Evolutionary conservation across 2,329 filamentous ascomycete species (phyloP).

Genomic region (Fusarium devonianum): DNA sequence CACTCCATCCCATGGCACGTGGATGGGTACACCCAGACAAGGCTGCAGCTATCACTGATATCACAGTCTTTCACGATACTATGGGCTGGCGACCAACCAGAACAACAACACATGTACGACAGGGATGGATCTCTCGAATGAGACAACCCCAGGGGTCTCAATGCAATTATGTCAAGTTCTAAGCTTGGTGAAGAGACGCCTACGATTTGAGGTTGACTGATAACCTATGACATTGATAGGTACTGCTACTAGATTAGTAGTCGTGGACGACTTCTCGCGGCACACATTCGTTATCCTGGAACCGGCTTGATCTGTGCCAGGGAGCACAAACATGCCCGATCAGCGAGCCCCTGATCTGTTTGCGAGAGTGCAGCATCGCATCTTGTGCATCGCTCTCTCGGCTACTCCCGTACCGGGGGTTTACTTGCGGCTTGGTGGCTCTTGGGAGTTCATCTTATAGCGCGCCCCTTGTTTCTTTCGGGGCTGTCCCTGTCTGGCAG

Average conservation of each 20-base stretch:
- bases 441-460: conserved; percentile 12
- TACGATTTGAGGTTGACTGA: too few species aligned
- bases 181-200: too few species aligned
- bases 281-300: conserved; percentile 30
- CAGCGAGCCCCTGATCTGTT: conserved; percentile 27
- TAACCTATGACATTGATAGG: too few species aligned
- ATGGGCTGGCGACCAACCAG: conserved; percentile 18
- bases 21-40: conserved; percentile 17
- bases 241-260: background rate
- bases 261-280: conserved; percentile 12
- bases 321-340: conserved; percentile 28
- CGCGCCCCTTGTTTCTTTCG: conserved; percentile 16
- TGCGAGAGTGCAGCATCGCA: conserved; percentile 36
- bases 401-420: conserved; percentile 35
- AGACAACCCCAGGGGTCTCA: conserved; percentile 32
- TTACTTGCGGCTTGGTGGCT: conserved; percentile 13
- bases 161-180: too few species aligned
- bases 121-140: conserved; percentile 33
- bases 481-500: conserved; percentile 18
- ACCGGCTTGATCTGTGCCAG: conserved; percentile 33
- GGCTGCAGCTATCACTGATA: conserved; percentile 1
- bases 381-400: conserved; percentile 36
- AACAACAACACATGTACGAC: conserved; percentile 17
- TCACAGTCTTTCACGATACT: background rate
- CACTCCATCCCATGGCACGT: conserved; percentile 24